These are phyloP conservation scores for Paraphoma sp. DNA, from an alignment of 2,329 filamentous ascomycete genomes.

Conservation along the genomic window DNA sequence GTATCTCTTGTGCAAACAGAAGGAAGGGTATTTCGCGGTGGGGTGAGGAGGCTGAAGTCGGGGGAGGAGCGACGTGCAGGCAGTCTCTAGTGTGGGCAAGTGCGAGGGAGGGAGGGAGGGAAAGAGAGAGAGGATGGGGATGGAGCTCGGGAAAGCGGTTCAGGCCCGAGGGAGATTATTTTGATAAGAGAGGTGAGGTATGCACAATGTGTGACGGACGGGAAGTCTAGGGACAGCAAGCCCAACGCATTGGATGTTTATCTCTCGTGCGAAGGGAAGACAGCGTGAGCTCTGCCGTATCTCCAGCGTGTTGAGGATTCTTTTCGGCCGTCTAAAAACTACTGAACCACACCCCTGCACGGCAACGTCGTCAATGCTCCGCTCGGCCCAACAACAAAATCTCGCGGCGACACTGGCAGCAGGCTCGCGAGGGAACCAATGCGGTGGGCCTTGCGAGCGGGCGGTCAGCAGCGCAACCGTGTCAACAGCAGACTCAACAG, in stretches of 20 bases:
- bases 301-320: constrained; percentile 40
- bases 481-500: constrained; percentile 24
- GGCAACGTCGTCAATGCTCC: constrained; percentile 27
- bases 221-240: constrained; percentile 23
- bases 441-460: constrained; percentile 23
- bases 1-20: constrained; percentile 30
- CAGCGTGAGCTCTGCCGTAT: constrained; percentile 10
- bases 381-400: constrained; percentile 39
- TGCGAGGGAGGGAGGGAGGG: background rate
- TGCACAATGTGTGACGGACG: constrained; percentile 3
- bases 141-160: constrained; percentile 21
- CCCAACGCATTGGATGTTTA: constrained; percentile 45
- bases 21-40: constrained; percentile 24
- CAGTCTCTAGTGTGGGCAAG: background rate
- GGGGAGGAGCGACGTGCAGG: constrained; percentile 17
- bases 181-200: constrained; percentile 7
- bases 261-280: constrained; percentile 32
- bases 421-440: constrained; percentile 10
- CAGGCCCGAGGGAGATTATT: constrained; percentile 13
- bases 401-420: constrained; percentile 14
- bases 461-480: constrained; percentile 3
- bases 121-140: background rate
- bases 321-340: constrained; percentile 37
- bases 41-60: constrained; percentile 17
- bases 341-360: constrained; percentile 31